phyloP scores from a whole-genome alignment of 2,329 filamentous ascomycete genomes.

The Parascedosporium putredinis region DNA sequence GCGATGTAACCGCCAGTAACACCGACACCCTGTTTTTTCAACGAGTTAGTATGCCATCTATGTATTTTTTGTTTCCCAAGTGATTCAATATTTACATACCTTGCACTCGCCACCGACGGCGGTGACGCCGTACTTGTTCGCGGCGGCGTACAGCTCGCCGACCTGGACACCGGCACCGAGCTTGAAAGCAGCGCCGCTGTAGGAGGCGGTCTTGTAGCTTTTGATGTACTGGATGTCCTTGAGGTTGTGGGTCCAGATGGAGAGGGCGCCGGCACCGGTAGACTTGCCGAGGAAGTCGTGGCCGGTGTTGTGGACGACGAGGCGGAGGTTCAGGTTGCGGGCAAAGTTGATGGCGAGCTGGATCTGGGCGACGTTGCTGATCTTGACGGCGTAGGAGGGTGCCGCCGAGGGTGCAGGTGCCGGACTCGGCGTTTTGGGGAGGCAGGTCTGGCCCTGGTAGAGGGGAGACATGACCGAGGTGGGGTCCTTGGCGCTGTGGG shows the following conservation, averaged over 20 bases:
- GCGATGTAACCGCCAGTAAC: slow-evolving; percentile 49
- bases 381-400: slow-evolving; percentile 29
- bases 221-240: slow-evolving; percentile 19
- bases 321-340: slow-evolving; percentile 24
- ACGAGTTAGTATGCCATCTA: background rate
- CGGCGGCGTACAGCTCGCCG: slow-evolving; percentile 40
- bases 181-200: slow-evolving; percentile 40
- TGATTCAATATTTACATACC: background rate
- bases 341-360: slow-evolving; percentile 25
- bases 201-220: slow-evolving; percentile 15
- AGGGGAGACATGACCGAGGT: slow-evolving; percentile 19
- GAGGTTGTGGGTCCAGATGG: slow-evolving; percentile 30
- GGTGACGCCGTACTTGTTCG: slow-evolving; percentile 31
- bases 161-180: slow-evolving; percentile 44
- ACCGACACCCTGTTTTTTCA: slow-evolving; percentile 35
- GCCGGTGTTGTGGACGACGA: slow-evolving; percentile 24
- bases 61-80: too few species aligned
- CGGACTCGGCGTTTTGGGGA: slow-evolving; percentile 17
- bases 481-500: slow-evolving; percentile 18
- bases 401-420: slow-evolving; percentile 32
- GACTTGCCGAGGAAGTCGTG: slow-evolving; percentile 25
- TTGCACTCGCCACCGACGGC: slow-evolving; percentile 44
- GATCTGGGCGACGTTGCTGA: slow-evolving; percentile 20
- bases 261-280: slow-evolving; percentile 23
- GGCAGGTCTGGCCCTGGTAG: slow-evolving; percentile 14